Percentiles rank a stretch among this genome's conserved stretches.
Conservation (phyloP, 257 asterid species). For the Nicotiana benthamiana region DNA sequence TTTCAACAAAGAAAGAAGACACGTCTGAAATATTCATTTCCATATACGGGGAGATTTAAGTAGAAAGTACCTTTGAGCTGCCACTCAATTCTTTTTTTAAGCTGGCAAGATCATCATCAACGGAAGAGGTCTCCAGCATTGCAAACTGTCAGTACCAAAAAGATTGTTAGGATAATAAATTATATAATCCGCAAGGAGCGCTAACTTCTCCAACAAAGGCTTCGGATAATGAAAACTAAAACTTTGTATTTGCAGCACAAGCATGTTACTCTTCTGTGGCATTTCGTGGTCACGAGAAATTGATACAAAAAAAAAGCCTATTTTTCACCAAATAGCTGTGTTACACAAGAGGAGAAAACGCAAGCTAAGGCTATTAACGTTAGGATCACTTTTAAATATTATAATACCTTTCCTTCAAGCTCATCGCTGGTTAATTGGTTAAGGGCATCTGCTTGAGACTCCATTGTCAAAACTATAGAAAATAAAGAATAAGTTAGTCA, state of each 20-base stretch:
- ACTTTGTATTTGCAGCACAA: not conserved
- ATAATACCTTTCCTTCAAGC: slow-evolving; percentile 84
- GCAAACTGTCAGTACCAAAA: slow-evolving; percentile 56
- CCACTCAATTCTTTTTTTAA: slow-evolving; percentile 75
- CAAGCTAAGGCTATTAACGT: not conserved
- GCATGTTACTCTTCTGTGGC: not conserved
- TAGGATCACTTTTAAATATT: not conserved
- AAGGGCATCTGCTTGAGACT: slow-evolving; percentile 88
- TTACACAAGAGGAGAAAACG: not conserved
- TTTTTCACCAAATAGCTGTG: not conserved
- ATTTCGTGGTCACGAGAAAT: not conserved
- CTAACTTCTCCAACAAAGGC: not conserved
- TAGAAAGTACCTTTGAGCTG: slow-evolving; percentile 45
- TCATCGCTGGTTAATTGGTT: slow-evolving; percentile 74
- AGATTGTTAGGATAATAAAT: not conserved
- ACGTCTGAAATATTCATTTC: not conserved
- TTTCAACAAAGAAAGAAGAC: not conserved
- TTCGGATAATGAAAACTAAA: not conserved
- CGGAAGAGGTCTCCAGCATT: slow-evolving; percentile 77
- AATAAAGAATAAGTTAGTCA: slow-evolving; percentile 5
- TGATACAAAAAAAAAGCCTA: not conserved
- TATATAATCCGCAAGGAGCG: not conserved
- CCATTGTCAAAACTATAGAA: slow-evolving; percentile 77
- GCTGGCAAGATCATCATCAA: slow-evolving; percentile 80
- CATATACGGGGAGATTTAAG: not conserved